Conservation (phyloP, 176 grass and related monocot species). For the Secale cereale region DNA sequence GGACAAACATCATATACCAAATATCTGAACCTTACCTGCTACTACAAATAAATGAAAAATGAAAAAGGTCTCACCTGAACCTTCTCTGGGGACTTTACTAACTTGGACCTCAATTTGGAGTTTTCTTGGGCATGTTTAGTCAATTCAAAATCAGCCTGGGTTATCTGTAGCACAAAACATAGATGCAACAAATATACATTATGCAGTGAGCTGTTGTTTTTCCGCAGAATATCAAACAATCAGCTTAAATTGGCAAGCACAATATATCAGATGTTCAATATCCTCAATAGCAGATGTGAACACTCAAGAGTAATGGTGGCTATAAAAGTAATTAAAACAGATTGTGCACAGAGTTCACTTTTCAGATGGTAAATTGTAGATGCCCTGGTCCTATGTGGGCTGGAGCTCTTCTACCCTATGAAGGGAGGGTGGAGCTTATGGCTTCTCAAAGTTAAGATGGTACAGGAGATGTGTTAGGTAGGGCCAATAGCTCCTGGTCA, state of each 20-base stretch:
- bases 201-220: background rate
- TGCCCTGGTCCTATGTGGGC: background rate
- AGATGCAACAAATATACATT: background rate
- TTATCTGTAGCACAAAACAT: background rate
- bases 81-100: constrained; percentile 91
- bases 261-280: background rate
- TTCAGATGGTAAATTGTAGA: background rate
- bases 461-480: background rate
- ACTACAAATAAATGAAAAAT: background rate
- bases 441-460: constrained; percentile 7
- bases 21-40: background rate
- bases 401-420: background rate
- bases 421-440: background rate
- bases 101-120: constrained; percentile 48
- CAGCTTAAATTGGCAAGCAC: background rate
- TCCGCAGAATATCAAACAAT: background rate
- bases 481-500: background rate
- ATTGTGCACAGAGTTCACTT: background rate
- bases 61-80: constrained; percentile 47
- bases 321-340: background rate
- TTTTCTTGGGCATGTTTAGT: constrained; percentile 71
- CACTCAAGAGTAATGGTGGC: background rate
- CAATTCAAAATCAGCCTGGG: constrained; percentile 1
- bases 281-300: background rate
- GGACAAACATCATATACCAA: background rate